Conservation (phyloP, 805 yeast species). For the Cyberlindnera americana region DNA sequence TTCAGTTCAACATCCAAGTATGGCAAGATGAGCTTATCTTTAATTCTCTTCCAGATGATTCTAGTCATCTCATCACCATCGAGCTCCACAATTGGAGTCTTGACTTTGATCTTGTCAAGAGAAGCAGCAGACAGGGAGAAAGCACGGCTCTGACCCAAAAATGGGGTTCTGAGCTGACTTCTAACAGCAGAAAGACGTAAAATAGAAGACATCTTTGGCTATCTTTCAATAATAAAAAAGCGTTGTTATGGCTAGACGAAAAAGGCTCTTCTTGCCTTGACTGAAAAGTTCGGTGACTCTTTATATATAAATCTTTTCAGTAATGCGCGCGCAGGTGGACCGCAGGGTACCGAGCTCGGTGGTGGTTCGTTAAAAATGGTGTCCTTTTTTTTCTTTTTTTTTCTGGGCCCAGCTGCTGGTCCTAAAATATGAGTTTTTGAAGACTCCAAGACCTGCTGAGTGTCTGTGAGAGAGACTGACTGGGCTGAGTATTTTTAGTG, state of each 20-base stretch:
- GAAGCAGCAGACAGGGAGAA: constrained; percentile 20
- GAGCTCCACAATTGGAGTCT: constrained; percentile 76
- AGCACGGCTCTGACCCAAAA: constrained; percentile 13
- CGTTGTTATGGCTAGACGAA: too few species aligned
- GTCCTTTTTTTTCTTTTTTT: too few species aligned
- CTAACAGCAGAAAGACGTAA: constrained; percentile 20
- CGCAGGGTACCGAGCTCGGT: constrained; percentile 1
- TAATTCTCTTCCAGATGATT: constrained; percentile 90
- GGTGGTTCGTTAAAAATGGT: background rate
- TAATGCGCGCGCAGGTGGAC: constrained; percentile 1
- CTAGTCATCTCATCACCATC: constrained; percentile 94
- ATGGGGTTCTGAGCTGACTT: constrained; percentile 16
- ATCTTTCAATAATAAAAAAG: background rate
- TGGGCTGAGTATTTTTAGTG: too few species aligned
- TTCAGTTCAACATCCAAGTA: constrained; percentile 83
- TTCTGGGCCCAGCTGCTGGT: too few species aligned
- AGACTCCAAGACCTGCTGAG: too few species aligned
- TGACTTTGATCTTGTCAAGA: constrained; percentile 69
- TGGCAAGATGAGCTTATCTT: constrained; percentile 80
- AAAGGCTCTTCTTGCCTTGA: too few species aligned
- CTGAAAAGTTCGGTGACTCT: too few species aligned
- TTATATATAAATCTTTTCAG: background rate
- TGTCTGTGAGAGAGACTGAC: too few species aligned
- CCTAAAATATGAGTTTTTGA: too few species aligned
- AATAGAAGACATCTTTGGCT: constrained; percentile 8